Base-by-base conservation (phyloP, 306 rosid genomes). In the Astragalus membranaceus region DNA sequence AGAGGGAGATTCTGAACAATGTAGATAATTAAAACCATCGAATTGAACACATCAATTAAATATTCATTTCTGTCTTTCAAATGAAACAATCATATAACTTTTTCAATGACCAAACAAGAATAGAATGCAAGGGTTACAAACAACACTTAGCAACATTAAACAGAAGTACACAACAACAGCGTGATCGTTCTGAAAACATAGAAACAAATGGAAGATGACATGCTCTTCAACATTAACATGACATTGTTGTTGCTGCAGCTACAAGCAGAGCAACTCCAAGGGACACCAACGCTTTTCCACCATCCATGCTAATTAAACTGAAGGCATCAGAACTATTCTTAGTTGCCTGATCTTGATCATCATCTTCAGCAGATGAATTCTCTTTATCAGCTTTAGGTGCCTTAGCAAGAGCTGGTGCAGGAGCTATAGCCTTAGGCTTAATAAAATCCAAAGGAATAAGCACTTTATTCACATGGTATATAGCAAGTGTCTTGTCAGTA, bases 381-480 rank as follows among this genome's bases (percentile, higher is more conserved):
- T 83, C 83, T 72, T 79, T 79, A 35, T 75, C 79, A 36, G 87
- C 70, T 75, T 86, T 84, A 1, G 88, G 74, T 5, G 81, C 75
- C 33, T 71, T 76, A 6, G 81, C 77, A 0, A 76, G 17, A 9
- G 78, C 78, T 1, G 88, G 84, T 2, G 87, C 84, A 0, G 84
- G 88, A 5, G 91, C 88, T 0, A 84, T 79, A 36, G 78, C 65
- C 70, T 72, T 69, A 3, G 91, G 86, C 59, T 73, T 78, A 23
- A 81, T 71, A 72, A 88, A 77, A 6, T 82, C 87, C 59, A 82
- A 65, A 6, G 95, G 91, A 61, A 80, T 70, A 49, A 88, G 80
- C 14, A 84, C 91, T 57, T 76, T 82, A 65, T 82, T 83, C 26
- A 88, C 66, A 70, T 80, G 87, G 48, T 88, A 86, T 61, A 88